These are phyloP conservation scores for Neonectria punicea DNA, from an alignment of 2,329 filamentous ascomycete species.

Conservation along the genomic window DNA sequence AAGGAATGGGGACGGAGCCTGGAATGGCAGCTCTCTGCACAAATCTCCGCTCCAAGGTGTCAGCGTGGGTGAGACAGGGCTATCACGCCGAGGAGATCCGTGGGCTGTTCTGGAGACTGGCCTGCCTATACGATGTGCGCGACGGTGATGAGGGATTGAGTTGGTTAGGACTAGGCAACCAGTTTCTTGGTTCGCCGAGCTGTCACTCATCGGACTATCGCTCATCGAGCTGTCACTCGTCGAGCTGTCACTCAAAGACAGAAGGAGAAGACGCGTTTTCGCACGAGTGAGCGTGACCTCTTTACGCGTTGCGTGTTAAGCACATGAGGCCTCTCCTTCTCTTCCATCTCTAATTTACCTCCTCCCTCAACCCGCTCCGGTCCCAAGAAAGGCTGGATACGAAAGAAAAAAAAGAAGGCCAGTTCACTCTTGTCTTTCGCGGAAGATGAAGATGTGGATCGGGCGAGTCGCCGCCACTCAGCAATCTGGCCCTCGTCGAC, in stretches of 20 bases:
- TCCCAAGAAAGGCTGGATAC: conserved; percentile 12
- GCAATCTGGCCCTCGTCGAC: conserved; percentile 24
- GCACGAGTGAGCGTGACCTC: background rate
- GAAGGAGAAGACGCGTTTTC: background rate
- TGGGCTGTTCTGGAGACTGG: conserved; percentile 17
- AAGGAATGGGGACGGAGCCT: conserved; percentile 39
- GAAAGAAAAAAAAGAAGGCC: background rate
- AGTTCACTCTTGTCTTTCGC: background rate
- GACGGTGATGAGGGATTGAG: background rate
- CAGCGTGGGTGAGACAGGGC: conserved; percentile 43
- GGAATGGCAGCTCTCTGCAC: conserved; percentile 38
- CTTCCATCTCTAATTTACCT: background rate
- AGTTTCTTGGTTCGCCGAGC: too few relatives aligned
- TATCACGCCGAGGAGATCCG: conserved; percentile 39
- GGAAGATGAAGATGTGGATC: conserved; percentile 38
- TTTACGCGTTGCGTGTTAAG: background rate
- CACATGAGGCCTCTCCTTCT: background rate
- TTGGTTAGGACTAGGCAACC: background rate
- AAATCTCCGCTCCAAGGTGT: conserved; percentile 41
- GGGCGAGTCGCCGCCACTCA: background rate
- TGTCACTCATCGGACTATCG: too few relatives aligned
- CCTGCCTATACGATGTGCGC: background rate
- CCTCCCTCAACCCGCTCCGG: background rate
- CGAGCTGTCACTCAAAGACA: background rate
- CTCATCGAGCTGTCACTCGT: background rate